Evolutionary conservation across 108 stramenopile genomes (phyloP), one percentile per base, ranked within the genome.

Genomic region (Conticribra guillardii): DNA sequence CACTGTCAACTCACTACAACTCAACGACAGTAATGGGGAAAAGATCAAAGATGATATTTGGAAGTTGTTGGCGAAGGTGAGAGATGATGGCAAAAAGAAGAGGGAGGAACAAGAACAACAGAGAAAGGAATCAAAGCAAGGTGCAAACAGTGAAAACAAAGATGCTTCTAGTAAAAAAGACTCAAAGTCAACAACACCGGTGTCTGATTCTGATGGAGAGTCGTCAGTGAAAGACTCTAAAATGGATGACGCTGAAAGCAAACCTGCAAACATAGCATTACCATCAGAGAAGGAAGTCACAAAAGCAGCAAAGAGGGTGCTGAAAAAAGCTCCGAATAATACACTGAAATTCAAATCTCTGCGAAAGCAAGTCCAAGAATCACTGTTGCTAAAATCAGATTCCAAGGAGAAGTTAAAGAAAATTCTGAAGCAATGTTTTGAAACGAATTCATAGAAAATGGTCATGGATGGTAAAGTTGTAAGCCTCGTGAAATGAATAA

Each of bases 1-100:
- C 73, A 73, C 91, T 9, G 59, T 68, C 14, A 97, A 97, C 67
- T 92, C 90, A 14, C 79, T 97, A 66, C 79, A 80, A 32, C 28
- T 93, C 45, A 76, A 81, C 30, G 86, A 85, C 4, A 53, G 48
- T 21, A 55, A 71, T 33, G 65, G 48, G n/a, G 73, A 82, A 54
- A 60, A 37, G 33, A 79, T 84, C 28, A 76, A 88, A 4, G 64
- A 71, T 8, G 76, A 83, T 19, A 89, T 97, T 46, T 97, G 96
- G 96, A 74, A 74, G 34, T 54, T 82, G 44, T 57, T 97, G 31
- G 81, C 84, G 33, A 72, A 78, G 49, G 73, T 75, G 69, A 54
- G 52, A 58, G 54, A 63, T 34, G 64, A 73, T 45, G 73, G 60
- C 27, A 64, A 82, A 47, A 61, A 82, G 51, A 61, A 81, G 30